Base-by-base conservation (phyloP, 192 early-diverging fungal species). In the Spizellomyces punctatus region DNA sequence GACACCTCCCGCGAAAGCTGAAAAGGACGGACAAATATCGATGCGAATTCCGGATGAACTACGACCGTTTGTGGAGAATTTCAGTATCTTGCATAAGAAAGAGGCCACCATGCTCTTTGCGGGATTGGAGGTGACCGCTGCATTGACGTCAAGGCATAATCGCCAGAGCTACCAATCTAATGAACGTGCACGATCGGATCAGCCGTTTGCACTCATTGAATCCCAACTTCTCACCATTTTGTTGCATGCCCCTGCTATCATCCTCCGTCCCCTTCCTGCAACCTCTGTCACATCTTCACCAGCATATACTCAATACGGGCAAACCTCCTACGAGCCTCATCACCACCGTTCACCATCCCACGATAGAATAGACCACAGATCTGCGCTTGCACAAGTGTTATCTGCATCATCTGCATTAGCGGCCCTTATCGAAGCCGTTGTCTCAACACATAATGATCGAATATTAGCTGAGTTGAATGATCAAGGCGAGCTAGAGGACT, bases 221-320 rank as follows among this genome's bases (percentile, higher is more conserved):
- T n/a, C 43, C 14, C 56, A 72, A 6, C 16, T 77, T 44, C 42
- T 72, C 57, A 72, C 41, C 49, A 71, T 77, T n/a, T 60, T 77
- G 44, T 9, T 71, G 54, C 64, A 64, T 58, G 52, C 69, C 8
- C 76, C 76, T n/a, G 16, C 8, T 17, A 17, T 67, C n/a, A 17
- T 77, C 21, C 57, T 77, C 22, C 50, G 56, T 19, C 41, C 69
- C 47, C 42, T 45, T 6, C 49, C 73, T 27, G 14, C 67, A 5
- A n/a, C 63, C 36, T 67, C 63, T 36, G 43, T 10, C 43, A n/a
- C 44, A 10, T 46, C 69, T 43, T 10, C 61, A 9, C n/a, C 21
- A 4, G 16, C 42, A 62, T 21, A n/a, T 27, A 27, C 59, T 14
- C 14, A 61, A 61, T 10, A 17, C n/a, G 27, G 27, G 1, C 27